These are phyloP conservation scores for Aegilops tauschii DNA, from an alignment of 176 grass and related monocot genomes.

Conservation along the genomic window DNA sequence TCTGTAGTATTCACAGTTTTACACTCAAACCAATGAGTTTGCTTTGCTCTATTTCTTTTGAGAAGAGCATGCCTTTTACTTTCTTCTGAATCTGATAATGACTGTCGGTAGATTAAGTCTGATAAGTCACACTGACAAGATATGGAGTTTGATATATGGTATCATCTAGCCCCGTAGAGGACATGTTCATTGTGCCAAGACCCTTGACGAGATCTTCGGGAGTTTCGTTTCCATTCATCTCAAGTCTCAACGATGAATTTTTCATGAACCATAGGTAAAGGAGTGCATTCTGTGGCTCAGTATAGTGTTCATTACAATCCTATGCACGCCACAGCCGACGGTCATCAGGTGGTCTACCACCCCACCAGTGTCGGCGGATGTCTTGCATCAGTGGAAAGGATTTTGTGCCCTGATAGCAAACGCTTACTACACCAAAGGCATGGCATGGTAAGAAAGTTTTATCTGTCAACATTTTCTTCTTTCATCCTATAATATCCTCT, in stretches of 20 bases:
- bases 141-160: constrained; percentile 25
- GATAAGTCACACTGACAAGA: constrained; percentile 22
- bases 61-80: neutral
- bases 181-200: constrained; percentile 14
- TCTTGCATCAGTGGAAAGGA: constrained; percentile 94
- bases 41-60: neutral
- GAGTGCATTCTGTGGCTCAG: constrained; percentile 95
- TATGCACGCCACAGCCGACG: constrained; percentile 92
- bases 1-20: constrained; percentile 12
- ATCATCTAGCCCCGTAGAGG: neutral
- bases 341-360: constrained; percentile 84
- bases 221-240: neutral
- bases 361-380: constrained; percentile 70
- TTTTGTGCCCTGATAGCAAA: constrained; percentile 93
- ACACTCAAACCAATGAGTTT: neutral
- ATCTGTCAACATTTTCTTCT: neutral
- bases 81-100: constrained; percentile 7
- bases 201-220: neutral
- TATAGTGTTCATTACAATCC: constrained; percentile 94
- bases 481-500: no score
- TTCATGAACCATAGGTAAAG: constrained; percentile 31
- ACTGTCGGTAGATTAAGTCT: neutral
- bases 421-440: constrained; percentile 91
- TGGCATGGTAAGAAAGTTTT: constrained; percentile 71
- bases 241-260: neutral